A percentile compares a stretch with the other conserved stretches of the same genome.
These are phyloP conservation scores for Balakata baccata DNA, from an alignment of 345 rosid genomes.

Conservation along the genomic window DNA sequence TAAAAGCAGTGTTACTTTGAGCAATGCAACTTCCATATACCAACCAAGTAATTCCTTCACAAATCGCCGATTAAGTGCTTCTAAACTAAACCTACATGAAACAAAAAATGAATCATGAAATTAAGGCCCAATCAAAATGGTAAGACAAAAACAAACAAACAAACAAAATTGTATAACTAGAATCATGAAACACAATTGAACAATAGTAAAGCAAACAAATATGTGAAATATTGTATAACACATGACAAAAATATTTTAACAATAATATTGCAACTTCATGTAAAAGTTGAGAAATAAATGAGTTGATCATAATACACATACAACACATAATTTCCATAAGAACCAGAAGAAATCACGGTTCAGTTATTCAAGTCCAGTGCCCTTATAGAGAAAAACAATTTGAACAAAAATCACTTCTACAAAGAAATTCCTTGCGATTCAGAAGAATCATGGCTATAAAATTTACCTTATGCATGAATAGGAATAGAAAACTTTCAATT, in stretches of 20 bases:
- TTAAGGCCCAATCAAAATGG: neutral
- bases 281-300: neutral
- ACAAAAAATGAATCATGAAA: neutral
- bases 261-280: neutral
- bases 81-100: conserved; percentile 72
- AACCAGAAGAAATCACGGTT: conserved; percentile 80
- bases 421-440: neutral
- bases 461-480: conserved; percentile 86
- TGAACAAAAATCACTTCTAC: neutral
- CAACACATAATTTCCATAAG: conserved; percentile 73
- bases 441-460: conserved; percentile 2
- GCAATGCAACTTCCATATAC: conserved; percentile 75
- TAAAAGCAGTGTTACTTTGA: conserved; percentile 73
- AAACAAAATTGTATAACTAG: neutral
- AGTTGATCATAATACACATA: neutral
- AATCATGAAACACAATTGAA: neutral
- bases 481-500: conserved; percentile 83
- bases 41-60: conserved; percentile 88
- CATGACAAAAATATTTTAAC: neutral
- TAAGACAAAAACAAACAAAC: neutral
- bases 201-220: neutral
- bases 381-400: conserved; percentile 46
- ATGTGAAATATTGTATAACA: neutral
- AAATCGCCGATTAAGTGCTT: conserved; percentile 83
- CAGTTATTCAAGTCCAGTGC: conserved; percentile 89